phyloP scores from a whole-genome alignment of 192 early-diverging fungal species.

The Haplosporangium gracile region DNA sequence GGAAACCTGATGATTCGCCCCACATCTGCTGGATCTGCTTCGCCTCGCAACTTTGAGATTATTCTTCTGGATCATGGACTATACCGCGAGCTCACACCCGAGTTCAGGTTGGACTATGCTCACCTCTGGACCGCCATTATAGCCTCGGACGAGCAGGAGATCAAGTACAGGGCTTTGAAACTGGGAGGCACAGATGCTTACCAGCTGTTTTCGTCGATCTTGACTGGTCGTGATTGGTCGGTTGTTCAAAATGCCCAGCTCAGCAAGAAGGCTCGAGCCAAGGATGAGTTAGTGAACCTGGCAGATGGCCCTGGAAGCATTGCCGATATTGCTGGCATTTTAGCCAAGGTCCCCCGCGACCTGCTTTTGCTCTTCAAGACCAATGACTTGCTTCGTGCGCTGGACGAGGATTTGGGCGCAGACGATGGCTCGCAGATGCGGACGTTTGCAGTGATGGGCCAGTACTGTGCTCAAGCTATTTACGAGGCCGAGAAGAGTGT shows the following conservation, averaged over 20 bases:
- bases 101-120: constrained; percentile 87
- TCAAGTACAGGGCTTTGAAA: constrained; percentile 73
- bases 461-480: constrained; percentile 49
- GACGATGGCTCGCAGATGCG: constrained; percentile 55
- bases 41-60: constrained; percentile 86
- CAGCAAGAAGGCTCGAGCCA: constrained; percentile 45
- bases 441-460: constrained; percentile 57
- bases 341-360: constrained; percentile 88
- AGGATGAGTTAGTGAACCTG: constrained; percentile 41
- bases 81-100: constrained; percentile 80
- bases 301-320: constrained; percentile 53
- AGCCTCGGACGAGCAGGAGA: constrained; percentile 78
- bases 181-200: constrained; percentile 82
- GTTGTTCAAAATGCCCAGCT: constrained; percentile 80
- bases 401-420: constrained; percentile 68
- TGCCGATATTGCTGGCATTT: constrained; percentile 80
- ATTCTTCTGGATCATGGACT: constrained; percentile 92
- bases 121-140: constrained; percentile 91
- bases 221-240: constrained; percentile 80
- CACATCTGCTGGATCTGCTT: constrained; percentile 51
- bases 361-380: constrained; percentile 92
- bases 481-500: constrained; percentile 31
- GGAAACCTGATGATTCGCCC: constrained; percentile 88
- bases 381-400: constrained; percentile 86
- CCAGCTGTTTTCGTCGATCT: constrained; percentile 86